These are phyloP conservation scores for Aspergillus funiculosus DNA, from an alignment of 495 filamentous ascomycete genomes.

Conservation along the genomic window DNA sequence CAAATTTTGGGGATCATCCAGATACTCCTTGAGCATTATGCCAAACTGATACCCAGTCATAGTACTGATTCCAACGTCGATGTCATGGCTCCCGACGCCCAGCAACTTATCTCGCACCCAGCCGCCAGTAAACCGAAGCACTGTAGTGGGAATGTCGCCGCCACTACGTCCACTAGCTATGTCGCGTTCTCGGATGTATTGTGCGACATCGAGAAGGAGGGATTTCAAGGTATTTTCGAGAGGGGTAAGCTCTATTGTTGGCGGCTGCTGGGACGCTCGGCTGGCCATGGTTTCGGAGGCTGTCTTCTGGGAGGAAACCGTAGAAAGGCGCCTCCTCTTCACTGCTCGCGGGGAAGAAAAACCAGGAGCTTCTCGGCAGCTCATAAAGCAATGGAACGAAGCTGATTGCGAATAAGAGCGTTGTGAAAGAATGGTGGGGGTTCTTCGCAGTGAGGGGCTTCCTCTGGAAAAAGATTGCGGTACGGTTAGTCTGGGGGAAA, in stretches of 20 bases:
- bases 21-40: constrained; percentile 53
- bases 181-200: constrained; percentile 56
- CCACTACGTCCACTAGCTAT: constrained; percentile 32
- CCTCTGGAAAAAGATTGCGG: constrained; percentile 2
- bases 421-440: background rate
- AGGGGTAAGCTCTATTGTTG: constrained; percentile 54
- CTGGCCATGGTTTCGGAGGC: constrained; percentile 20
- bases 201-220: constrained; percentile 69
- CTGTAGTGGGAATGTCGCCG: constrained; percentile 24
- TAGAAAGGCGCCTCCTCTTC: constrained; percentile 35
- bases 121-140: constrained; percentile 86
- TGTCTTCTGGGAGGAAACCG: constrained; percentile 12
- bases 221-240: constrained; percentile 62
- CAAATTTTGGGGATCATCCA: constrained; percentile 47
- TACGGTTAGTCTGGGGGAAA: constrained; percentile 7
- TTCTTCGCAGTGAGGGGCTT: constrained; percentile 4
- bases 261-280: constrained; percentile 7
- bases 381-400: constrained; percentile 26
- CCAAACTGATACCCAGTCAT: constrained; percentile 90
- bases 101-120: constrained; percentile 98
- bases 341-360: constrained; percentile 22
- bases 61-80: constrained; percentile 89
- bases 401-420: background rate
- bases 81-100: constrained; percentile 74
- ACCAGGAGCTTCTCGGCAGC: constrained; percentile 18